phyloP scores from a whole-genome alignment of 495 filamentous ascomycete genomes.

The Cudoniella acicularis region DNA sequence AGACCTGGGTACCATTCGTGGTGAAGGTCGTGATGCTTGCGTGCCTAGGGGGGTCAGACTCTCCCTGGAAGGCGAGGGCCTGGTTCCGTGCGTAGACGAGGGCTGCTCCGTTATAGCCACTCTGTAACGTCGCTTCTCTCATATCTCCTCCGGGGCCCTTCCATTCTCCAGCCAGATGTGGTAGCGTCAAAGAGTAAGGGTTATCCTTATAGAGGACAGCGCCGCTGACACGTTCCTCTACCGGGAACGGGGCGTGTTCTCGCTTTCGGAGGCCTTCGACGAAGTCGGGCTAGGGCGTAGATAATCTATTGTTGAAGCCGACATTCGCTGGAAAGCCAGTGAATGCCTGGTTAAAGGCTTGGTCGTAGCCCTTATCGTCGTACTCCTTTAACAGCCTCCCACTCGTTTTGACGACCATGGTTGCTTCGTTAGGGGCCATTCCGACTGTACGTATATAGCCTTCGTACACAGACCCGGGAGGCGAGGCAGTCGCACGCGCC shows the following conservation, averaged over 20 bases:
- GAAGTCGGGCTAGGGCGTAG: constrained; percentile 29
- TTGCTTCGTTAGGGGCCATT: constrained; percentile 25
- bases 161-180: constrained; percentile 35
- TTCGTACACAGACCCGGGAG: constrained; percentile 23
- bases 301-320: constrained; percentile 33
- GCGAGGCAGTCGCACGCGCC: constrained; percentile 26
- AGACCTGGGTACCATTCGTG: constrained; percentile 30
- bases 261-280: constrained; percentile 25
- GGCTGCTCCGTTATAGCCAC: constrained; percentile 29
- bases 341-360: constrained; percentile 15
- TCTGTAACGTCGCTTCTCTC: constrained; percentile 25
- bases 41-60: constrained; percentile 24
- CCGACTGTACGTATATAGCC: constrained; percentile 17
- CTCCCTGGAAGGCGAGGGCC: constrained; percentile 27
- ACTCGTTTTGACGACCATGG: constrained; percentile 16
- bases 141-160: constrained; percentile 25
- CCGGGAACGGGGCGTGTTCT: constrained; percentile 28
- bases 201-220: constrained; percentile 28
- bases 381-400: constrained; percentile 25
- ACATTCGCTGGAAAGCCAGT: constrained; percentile 24
- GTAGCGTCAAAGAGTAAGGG: constrained; percentile 25
- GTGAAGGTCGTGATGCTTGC: constrained; percentile 32
- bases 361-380: constrained; percentile 12
- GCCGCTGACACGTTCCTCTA: constrained; percentile 25
- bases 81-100: constrained; percentile 30